phyloP scores from a whole-genome alignment of 495 filamentous ascomycete genomes.

The Penicillium paxilli region DNA sequence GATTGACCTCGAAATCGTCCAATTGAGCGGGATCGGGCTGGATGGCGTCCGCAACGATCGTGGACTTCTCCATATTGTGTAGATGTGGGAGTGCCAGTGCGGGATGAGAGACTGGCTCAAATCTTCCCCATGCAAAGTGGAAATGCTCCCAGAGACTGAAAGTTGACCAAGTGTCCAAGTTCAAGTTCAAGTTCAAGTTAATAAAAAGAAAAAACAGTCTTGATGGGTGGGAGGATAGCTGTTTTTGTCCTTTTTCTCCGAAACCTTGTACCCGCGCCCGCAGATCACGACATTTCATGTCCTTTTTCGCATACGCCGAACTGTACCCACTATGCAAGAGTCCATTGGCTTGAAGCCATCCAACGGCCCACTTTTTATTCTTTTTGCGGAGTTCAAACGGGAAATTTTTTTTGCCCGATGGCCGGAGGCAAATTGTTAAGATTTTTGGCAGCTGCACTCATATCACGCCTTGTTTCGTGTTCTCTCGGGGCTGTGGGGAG shows the following conservation, averaged over 20 bases:
- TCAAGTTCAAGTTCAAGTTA: no score
- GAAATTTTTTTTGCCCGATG: slow-evolving; percentile 9
- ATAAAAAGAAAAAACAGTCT: background rate
- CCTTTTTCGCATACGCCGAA: slow-evolving; percentile 6
- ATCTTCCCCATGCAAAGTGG: background rate
- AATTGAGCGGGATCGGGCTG: slow-evolving; percentile 15
- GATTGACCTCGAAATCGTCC: slow-evolving; percentile 18
- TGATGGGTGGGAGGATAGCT: background rate
- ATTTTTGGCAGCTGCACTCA: background rate
- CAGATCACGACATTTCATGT: slow-evolving; percentile 24
- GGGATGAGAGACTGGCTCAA: background rate
- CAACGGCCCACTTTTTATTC: slow-evolving; percentile 12
- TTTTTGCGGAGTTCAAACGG: slow-evolving; percentile 6
- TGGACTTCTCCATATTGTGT: slow-evolving; percentile 17
- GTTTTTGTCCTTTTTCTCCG: slow-evolving; percentile 10
- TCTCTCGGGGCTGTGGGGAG: background rate
- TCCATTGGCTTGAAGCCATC: slow-evolving; percentile 15
- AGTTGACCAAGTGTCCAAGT: no score
- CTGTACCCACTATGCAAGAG: slow-evolving; percentile 10
- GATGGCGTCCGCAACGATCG: slow-evolving; percentile 13
- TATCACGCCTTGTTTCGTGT: background rate
- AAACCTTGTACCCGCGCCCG: slow-evolving; percentile 9
- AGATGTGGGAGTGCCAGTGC: background rate
- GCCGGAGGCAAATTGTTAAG: background rate
- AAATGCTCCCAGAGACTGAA: background rate